phyloP scores from a whole-genome alignment of 2,329 filamentous ascomycete species.

The Penicillium sp. region DNA sequence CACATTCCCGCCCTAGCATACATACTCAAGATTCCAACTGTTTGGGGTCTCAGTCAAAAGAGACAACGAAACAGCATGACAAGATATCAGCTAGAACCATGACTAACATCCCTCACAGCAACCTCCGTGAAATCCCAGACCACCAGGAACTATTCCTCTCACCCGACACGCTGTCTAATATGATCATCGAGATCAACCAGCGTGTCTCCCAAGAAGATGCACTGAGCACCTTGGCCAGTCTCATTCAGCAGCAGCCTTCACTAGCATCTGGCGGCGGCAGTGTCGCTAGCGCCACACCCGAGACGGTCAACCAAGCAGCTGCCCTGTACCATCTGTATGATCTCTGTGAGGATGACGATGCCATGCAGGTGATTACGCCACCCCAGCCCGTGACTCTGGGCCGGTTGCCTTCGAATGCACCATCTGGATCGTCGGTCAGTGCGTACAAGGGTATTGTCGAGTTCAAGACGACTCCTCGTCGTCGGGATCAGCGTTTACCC shows the following conservation, averaged over 20 bases:
- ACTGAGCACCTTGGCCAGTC: conserved; percentile 22
- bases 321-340: conserved; percentile 64
- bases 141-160: conserved; percentile 94
- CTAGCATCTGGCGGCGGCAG: conserved; percentile 31
- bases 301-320: conserved; percentile 67
- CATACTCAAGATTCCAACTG: neutral
- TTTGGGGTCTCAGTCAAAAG: neutral
- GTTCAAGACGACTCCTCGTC: conserved; percentile 24
- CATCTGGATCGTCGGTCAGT: conserved; percentile 11
- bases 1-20: neutral
- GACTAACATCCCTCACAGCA: conserved; percentile 23
- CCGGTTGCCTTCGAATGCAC: conserved; percentile 40
- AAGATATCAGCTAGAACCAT: neutral
- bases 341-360: conserved; percentile 65
- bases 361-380: conserved; percentile 66
- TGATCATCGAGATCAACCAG: conserved; percentile 90
- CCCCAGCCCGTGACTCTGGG: conserved; percentile 60
- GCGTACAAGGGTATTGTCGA: conserved; percentile 32
- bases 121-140: conserved; percentile 41
- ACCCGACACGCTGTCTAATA: conserved; percentile 75
- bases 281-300: conserved; percentile 50
- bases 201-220: conserved; percentile 57
- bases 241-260: conserved; percentile 20
- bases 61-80: neutral
- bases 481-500: conserved; percentile 9